phyloP scores from a whole-genome alignment of 257 asterid genomes.

The Penstemon newberryi region DNA sequence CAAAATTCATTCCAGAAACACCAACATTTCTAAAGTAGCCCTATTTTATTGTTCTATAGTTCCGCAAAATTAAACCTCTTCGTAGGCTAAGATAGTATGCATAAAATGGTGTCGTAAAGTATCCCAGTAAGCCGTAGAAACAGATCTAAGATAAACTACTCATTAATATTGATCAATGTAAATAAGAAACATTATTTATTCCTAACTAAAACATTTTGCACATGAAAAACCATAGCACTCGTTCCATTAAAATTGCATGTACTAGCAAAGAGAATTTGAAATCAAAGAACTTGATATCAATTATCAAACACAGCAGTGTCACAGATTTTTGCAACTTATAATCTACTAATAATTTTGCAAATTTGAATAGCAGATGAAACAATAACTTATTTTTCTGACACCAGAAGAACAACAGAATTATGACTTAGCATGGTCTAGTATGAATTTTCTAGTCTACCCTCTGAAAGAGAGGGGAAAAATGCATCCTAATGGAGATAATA shows the following conservation, averaged over 20 bases:
- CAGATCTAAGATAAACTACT: not conserved
- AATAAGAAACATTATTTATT: not conserved
- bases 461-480: no score
- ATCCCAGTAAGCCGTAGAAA: not conserved
- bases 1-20: slow-evolving; percentile 18
- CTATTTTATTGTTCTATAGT: no score
- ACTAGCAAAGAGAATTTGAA: not conserved
- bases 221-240: not conserved
- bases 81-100: not conserved
- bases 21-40: not conserved
- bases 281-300: not conserved
- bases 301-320: not conserved
- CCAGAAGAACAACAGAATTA: not conserved
- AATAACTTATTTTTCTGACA: not conserved
- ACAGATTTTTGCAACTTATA: not conserved
- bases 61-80: not conserved
- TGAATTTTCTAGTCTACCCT: no score
- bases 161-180: slow-evolving; percentile 2
- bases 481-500: no score
- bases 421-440: not conserved
- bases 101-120: not conserved
- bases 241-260: not conserved
- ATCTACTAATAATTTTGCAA: not conserved
- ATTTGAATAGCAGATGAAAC: not conserved
- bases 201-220: not conserved